These are phyloP conservation scores for Globisporangium irregulare DNA, from an alignment of 352 stramenopile genomes.

Conservation along the genomic window DNA sequence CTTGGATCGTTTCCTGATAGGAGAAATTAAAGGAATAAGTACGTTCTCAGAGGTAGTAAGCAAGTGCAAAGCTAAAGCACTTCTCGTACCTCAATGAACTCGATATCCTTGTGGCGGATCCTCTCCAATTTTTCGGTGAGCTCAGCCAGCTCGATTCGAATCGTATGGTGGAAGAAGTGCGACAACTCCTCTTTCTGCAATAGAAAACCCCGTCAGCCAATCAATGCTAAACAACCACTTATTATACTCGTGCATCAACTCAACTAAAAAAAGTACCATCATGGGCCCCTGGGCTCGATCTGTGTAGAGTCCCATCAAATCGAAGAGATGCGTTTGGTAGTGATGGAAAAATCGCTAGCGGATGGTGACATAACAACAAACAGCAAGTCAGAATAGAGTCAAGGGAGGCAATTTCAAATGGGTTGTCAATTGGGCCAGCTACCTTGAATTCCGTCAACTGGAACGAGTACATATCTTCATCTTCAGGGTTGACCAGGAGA, in stretches of 20 bases:
- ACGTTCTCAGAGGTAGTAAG: no score
- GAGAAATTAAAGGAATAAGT: background rate
- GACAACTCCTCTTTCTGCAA: slow-evolving; percentile 61
- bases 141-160: slow-evolving; percentile 50
- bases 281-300: slow-evolving; percentile 57
- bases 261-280: slow-evolving; percentile 22
- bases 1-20: slow-evolving; percentile 40
- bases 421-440: background rate
- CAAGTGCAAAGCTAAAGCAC: background rate
- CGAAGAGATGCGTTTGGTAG: slow-evolving; percentile 65
- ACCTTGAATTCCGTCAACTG: slow-evolving; percentile 76
- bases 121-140: slow-evolving; percentile 58
- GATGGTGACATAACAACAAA: background rate
- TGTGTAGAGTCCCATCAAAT: slow-evolving; percentile 70
- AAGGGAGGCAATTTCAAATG: slow-evolving; percentile 4
- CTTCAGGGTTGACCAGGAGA: slow-evolving; percentile 37
- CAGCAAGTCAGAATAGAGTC: background rate
- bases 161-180: slow-evolving; percentile 57
- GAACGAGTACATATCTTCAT: slow-evolving; percentile 61
- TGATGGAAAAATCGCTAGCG: slow-evolving; percentile 67
- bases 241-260: no score
- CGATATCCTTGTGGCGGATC: slow-evolving; percentile 55
- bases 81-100: slow-evolving; percentile 34
- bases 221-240: background rate
- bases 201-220: background rate